These are phyloP conservation scores for Neurospora sp. DNA, from an alignment of 495 filamentous ascomycete genomes.

Conservation along the genomic window DNA sequence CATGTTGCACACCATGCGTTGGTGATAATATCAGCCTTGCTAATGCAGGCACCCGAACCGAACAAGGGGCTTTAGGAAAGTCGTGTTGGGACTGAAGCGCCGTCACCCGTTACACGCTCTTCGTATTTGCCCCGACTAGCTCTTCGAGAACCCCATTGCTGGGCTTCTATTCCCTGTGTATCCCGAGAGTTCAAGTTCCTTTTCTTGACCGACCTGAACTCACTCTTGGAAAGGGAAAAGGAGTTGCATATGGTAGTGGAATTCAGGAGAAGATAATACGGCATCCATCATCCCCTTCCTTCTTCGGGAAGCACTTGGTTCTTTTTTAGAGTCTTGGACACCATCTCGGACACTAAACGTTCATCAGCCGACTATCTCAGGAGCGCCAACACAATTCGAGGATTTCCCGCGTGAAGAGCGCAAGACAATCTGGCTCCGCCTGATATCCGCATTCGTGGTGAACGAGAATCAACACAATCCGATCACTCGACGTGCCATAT, in stretches of 20 bases:
- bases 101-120: conserved; percentile 22
- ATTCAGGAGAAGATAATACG: background rate
- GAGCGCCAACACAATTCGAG: background rate
- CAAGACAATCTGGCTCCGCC: background rate
- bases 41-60: conserved; percentile 15
- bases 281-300: background rate
- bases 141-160: background rate
- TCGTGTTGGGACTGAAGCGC: background rate
- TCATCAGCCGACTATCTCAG: background rate
- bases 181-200: background rate
- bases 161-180: background rate
- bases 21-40: conserved; percentile 10
- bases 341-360: background rate
- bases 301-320: background rate
- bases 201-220: background rate
- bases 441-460: background rate
- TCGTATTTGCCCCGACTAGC: conserved; percentile 12
- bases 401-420: background rate
- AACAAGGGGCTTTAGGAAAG: conserved; percentile 3
- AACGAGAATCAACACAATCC: background rate
- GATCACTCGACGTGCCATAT: background rate
- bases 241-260: background rate
- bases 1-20: background rate
- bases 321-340: background rate
- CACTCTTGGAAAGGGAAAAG: background rate